Base-by-base conservation (phyloP, 495 filamentous ascomycete species). In the Aspergillus cristatus region DNA sequence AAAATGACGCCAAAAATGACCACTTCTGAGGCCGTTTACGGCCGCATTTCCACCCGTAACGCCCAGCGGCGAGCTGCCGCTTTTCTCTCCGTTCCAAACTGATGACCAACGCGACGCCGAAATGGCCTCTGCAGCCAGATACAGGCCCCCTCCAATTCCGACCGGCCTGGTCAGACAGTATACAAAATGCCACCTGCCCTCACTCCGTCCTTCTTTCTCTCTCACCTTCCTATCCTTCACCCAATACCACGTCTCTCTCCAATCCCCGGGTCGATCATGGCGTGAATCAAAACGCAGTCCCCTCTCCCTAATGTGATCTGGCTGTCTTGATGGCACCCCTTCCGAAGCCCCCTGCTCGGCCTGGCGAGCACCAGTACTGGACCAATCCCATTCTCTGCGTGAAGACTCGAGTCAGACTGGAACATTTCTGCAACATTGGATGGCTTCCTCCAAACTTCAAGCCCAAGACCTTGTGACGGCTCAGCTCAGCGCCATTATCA, bases 401-500 rank as follows among this genome's bases (percentile, higher is more conserved):
- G 41, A 45, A 53, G 41, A 54, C 50, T 47, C 37, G 41, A 56
- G 42, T 49, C 6, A 54, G 54, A 45, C 47, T 61, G 8, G 35
- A 58, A 33, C 28, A 61, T 48, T 53, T 50, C 35, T 29, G 43
- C 11, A 47, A 42, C 42, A 29, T 47, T 41, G 31, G 50, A 58
- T 58, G 33, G 48, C 53, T 61, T 8, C 52, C 47, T 40, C 50
- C 38, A 43, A 58, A 58, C 22, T 61, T 50, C 29, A 58, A 55
- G 34, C 47, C 32, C 13, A 58, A 37, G 32, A 61, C 45, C 0
- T 34, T 56, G 15, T 1, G 30, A 56, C 50, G 43, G 18, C 38
- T 58, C n/a, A n/a, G n/a, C n/a, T n/a, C n/a, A n/a, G n/a, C 26
- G 42, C 54, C 7, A 37, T 51, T 7, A 32, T 55, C 20, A 24